These are phyloP conservation scores for Massariosphaeria phaeospora DNA, from an alignment of 495 filamentous ascomycete species.

Conservation along the genomic window DNA sequence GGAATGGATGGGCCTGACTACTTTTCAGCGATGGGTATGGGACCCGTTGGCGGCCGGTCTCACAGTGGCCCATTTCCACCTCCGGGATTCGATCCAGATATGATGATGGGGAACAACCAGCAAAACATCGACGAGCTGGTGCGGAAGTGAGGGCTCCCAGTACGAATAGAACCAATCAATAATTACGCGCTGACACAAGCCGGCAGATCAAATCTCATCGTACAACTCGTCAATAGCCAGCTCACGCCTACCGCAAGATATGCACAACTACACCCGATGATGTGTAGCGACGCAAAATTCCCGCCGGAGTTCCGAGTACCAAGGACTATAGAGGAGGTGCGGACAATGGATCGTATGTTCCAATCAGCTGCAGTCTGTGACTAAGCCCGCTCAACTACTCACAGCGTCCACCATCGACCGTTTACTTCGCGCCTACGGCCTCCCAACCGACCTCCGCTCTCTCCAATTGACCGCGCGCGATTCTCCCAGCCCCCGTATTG, in stretches of 20 bases:
- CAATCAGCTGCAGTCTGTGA: neutral
- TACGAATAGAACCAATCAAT: neutral
- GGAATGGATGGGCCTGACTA: slow-evolving; percentile 27
- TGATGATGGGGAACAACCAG: slow-evolving; percentile 10
- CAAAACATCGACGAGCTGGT: slow-evolving; percentile 24
- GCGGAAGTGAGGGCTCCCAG: slow-evolving; percentile 19
- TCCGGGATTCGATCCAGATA: slow-evolving; percentile 21
- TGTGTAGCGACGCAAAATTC: slow-evolving; percentile 37
- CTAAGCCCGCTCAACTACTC: neutral
- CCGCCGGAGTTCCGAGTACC: slow-evolving; percentile 35
- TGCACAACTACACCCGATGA: slow-evolving; percentile 40
- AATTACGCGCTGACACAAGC: neutral
- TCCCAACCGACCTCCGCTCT: slow-evolving; percentile 32
- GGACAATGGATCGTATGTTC: slow-evolving; percentile 32
- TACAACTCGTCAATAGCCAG: slow-evolving; percentile 36
- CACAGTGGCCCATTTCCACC: slow-evolving; percentile 10
- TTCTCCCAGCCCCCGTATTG: slow-evolving; percentile 11
- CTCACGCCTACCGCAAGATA: slow-evolving; percentile 25
- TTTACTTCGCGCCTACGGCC: slow-evolving; percentile 36
- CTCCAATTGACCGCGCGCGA: slow-evolving; percentile 22
- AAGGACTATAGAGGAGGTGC: slow-evolving; percentile 36
- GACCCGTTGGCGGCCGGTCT: slow-evolving; percentile 1
- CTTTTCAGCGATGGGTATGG: slow-evolving; percentile 19
- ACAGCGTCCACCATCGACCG: slow-evolving; percentile 35
- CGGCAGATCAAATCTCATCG: slow-evolving; percentile 38